A percentile compares a stretch with the other conserved stretches of the same genome.
Evolutionary conservation across 495 filamentous ascomycete species (phyloP).

Genomic region (Xylaria acuta): DNA sequence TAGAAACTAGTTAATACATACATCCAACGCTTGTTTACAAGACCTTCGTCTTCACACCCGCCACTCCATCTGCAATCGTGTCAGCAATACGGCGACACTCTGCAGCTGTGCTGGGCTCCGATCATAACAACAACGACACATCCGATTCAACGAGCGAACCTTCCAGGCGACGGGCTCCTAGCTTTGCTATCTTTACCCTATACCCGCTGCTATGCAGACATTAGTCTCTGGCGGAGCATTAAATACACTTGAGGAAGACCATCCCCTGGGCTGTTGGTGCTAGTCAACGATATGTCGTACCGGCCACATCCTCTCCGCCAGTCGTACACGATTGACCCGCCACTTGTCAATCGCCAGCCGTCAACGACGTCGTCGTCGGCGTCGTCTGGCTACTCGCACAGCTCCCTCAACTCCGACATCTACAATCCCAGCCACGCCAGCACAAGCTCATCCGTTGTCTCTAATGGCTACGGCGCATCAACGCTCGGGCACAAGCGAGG

Average conservation of each 20-base stretch:
- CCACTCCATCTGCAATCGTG: not conserved
- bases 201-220: conserved; percentile 43
- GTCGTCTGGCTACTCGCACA: conserved; percentile 77
- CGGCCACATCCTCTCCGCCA: conserved; percentile 64
- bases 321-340: conserved; percentile 68
- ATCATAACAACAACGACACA: conserved; percentile 1
- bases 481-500: conserved; percentile 73
- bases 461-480: conserved; percentile 60
- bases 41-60: not conserved
- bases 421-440: conserved; percentile 75
- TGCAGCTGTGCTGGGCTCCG: not conserved
- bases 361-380: conserved; percentile 77
- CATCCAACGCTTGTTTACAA: conserved; percentile 4
- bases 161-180: conserved; percentile 3
- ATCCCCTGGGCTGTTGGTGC: conserved; percentile 31
- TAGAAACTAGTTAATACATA: not conserved
- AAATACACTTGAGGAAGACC: conserved; percentile 36
- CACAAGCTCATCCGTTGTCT: conserved; percentile 76
- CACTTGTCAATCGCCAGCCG: conserved; percentile 69
- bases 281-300: conserved; percentile 57
- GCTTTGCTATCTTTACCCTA: conserved; percentile 22
- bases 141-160: not conserved
- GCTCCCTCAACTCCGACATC: conserved; percentile 57
- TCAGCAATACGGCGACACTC: not conserved
- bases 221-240: conserved; percentile 32